These are phyloP conservation scores for Aspergillus biplanus DNA, from an alignment of 495 filamentous ascomycete species.

Conservation along the genomic window DNA sequence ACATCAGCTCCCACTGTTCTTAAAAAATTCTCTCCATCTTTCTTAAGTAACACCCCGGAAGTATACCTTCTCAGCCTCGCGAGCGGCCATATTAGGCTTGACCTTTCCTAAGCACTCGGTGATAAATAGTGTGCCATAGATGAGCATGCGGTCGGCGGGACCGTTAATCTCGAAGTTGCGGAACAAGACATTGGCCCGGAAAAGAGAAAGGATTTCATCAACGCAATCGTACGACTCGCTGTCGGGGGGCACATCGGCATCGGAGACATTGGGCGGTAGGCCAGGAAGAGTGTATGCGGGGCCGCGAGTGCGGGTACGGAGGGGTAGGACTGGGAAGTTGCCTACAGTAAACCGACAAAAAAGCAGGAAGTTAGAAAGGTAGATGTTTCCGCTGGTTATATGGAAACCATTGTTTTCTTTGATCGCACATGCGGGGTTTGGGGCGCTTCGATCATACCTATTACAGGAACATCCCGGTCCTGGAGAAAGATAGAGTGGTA, in stretches of 20 bases:
- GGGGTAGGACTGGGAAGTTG: conserved; percentile 91
- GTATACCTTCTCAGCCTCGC: conserved; percentile 63
- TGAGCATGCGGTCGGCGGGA: conserved; percentile 88
- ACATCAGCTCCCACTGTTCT: conserved; percentile 1
- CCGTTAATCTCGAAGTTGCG: conserved; percentile 99
- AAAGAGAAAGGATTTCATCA: conserved; percentile 89
- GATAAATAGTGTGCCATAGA: conserved; percentile 95
- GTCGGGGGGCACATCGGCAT: conserved; percentile 76
- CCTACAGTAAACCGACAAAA: conserved; percentile 47
- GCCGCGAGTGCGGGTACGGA: conserved; percentile 89
- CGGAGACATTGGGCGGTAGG: conserved; percentile 68
- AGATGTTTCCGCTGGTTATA: conserved; percentile 1
- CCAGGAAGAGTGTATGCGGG: conserved; percentile 84
- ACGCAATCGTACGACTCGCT: conserved; percentile 91
- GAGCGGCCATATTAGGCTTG: conserved; percentile 64
- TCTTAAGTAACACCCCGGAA: not conserved
- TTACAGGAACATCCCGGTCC: conserved; percentile 70
- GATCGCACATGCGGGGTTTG: conserved; percentile 23
- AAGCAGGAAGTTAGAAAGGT: conserved; percentile 12
- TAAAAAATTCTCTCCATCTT: not conserved
- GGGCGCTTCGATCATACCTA: conserved; percentile 49
- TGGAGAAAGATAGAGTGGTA: conserved; percentile 94
- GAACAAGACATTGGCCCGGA: conserved; percentile 98
- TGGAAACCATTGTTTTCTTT: conserved; percentile 10
- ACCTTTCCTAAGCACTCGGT: conserved; percentile 87